These are phyloP conservation scores for Xylariaceae sp. DNA, from an alignment of 2,329 filamentous ascomycete genomes.

Conservation along the genomic window DNA sequence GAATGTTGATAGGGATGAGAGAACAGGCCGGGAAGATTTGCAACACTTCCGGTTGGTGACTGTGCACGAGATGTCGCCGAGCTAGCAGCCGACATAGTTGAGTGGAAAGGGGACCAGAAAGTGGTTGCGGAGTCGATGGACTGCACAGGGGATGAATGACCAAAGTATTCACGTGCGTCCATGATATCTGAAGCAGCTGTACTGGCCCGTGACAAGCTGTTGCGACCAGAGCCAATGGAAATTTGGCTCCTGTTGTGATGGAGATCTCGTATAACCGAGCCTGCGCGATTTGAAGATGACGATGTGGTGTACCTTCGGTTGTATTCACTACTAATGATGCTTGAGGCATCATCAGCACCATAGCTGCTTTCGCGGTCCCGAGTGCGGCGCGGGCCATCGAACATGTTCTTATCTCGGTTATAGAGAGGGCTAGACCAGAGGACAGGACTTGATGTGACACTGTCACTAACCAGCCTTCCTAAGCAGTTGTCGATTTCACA, in stretches of 20 bases:
- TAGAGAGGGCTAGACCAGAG: constrained; percentile 92
- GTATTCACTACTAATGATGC: constrained; percentile 53
- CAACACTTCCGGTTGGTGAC: constrained; percentile 59
- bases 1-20: constrained; percentile 40
- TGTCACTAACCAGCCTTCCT: constrained; percentile 79
- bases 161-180: constrained; percentile 68
- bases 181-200: constrained; percentile 61
- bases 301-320: constrained; percentile 48
- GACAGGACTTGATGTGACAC: constrained; percentile 77
- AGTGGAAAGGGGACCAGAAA: constrained; percentile 86
- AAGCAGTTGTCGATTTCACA: constrained; percentile 86
- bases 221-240: constrained; percentile 66
- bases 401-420: constrained; percentile 65
- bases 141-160: constrained; percentile 62
- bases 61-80: constrained; percentile 56
- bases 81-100: constrained; percentile 60
- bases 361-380: constrained; percentile 47
- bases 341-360: constrained; percentile 47
- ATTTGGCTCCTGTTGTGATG: constrained; percentile 65
- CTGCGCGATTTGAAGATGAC: constrained; percentile 41
- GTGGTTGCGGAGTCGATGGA: constrained; percentile 73
- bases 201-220: constrained; percentile 54
- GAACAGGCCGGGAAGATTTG: constrained; percentile 52
- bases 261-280: constrained; percentile 53
- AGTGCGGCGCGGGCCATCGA: constrained; percentile 40